A percentile compares a stretch with the other conserved stretches of the same genome.
phyloP scores from a whole-genome alignment of 2,329 filamentous ascomycete species.

The Dendryphion nanum region DNA sequence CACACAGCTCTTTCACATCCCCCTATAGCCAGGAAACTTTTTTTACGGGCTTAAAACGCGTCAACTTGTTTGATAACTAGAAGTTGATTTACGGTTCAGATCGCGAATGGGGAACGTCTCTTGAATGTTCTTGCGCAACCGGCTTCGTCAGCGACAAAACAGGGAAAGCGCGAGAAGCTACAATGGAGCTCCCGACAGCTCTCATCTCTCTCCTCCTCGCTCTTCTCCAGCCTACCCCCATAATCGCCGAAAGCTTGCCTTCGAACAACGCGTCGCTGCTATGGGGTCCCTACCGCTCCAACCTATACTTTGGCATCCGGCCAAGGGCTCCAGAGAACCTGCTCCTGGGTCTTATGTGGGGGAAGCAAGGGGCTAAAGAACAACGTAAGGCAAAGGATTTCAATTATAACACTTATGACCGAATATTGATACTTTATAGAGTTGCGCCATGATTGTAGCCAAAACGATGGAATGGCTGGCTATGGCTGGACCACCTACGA shows the following conservation, averaged over 20 bases:
- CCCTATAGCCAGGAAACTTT: too few species aligned
- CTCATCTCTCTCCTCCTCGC: too few species aligned
- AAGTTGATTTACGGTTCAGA: too few species aligned
- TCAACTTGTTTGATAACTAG: too few species aligned
- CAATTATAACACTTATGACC: not conserved
- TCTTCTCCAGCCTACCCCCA: conserved; percentile 49
- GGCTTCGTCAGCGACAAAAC: too few species aligned
- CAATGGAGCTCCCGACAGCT: too few species aligned
- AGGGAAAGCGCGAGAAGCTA: too few species aligned
- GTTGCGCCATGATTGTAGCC: conserved; percentile 90
- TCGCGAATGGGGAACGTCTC: too few species aligned
- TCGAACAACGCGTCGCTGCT: conserved; percentile 73
- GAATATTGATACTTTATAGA: conserved; percentile 31
- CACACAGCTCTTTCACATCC: too few species aligned
- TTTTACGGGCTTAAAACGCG: too few species aligned
- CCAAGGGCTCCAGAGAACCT: conserved; percentile 78
- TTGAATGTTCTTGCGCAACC: too few species aligned
- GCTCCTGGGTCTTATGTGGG: conserved; percentile 83
- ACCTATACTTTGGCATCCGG: conserved; percentile 86
- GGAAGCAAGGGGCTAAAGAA: conserved; percentile 76
- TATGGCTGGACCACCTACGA: conserved; percentile 99
- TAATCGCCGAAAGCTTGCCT: conserved; percentile 12
- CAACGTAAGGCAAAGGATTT: conserved; percentile 51
- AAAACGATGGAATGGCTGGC: conserved; percentile 85
- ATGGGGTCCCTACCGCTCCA: conserved; percentile 94